These are phyloP conservation scores for Rhodotorula diobovata DNA, from an alignment of 768 basidiomycete genomes.

Conservation along the genomic window DNA sequence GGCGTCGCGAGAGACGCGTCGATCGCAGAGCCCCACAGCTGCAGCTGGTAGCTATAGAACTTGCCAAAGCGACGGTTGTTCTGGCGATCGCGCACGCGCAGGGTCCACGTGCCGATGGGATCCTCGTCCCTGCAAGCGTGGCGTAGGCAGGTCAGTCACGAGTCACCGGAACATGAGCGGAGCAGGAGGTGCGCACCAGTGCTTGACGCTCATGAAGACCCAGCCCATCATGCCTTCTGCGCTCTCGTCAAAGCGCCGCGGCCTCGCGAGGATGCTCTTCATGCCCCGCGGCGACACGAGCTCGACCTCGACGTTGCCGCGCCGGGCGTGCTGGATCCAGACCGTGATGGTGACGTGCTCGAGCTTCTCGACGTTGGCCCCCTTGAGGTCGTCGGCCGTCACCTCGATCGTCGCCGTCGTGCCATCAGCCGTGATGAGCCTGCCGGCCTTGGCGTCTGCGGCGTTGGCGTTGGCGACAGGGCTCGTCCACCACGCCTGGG, in stretches of 20 bases:
- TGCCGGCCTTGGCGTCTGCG: neutral
- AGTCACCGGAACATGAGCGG: slow-evolving; percentile 6
- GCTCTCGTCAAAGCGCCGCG: slow-evolving; percentile 62
- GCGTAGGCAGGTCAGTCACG: slow-evolving; percentile 35
- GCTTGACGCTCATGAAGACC: slow-evolving; percentile 98
- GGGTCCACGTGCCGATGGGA: slow-evolving; percentile 82
- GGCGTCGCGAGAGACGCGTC: slow-evolving; percentile 62
- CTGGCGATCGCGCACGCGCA: slow-evolving; percentile 73
- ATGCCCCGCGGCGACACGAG: slow-evolving; percentile 78
- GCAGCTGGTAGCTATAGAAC: slow-evolving; percentile 87
- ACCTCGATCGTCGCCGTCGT: slow-evolving; percentile 62
- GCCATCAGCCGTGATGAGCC: slow-evolving; percentile 57
- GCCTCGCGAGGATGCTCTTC: slow-evolving; percentile 73
- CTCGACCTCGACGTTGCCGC: slow-evolving; percentile 93
- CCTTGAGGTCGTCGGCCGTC: slow-evolving; percentile 61
- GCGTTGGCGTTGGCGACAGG: slow-evolving; percentile 53
- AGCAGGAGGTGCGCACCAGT: slow-evolving; percentile 64
- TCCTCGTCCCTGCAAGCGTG: slow-evolving; percentile 71
- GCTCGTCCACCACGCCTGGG: slow-evolving; percentile 77
- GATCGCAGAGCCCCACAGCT: slow-evolving; percentile 81
- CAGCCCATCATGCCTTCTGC: slow-evolving; percentile 78
- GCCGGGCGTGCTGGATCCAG: slow-evolving; percentile 78
- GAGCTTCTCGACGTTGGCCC: slow-evolving; percentile 75
- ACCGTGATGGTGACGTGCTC: slow-evolving; percentile 91
- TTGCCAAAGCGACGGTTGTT: slow-evolving; percentile 55